These are phyloP conservation scores for Drechslerella stenobrocha DNA, from an alignment of 2,329 filamentous ascomycete genomes.

Conservation along the genomic window DNA sequence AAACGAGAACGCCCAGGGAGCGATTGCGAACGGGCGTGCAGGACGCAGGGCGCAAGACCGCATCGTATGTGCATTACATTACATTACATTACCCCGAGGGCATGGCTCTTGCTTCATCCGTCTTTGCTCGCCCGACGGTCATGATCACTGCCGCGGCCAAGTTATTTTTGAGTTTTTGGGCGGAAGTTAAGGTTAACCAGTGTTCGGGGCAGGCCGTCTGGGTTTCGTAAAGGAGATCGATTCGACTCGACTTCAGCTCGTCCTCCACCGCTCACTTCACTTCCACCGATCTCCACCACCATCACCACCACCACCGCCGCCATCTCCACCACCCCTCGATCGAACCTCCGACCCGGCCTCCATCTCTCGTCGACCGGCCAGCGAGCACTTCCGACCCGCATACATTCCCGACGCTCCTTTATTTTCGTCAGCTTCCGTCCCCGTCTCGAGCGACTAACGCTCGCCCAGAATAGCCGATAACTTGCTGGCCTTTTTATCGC, in stretches of 20 bases:
- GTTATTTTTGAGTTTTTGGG: conserved; percentile 44
- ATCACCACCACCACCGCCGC: neutral
- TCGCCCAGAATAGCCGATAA: conserved; percentile 39
- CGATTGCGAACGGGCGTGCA: neutral
- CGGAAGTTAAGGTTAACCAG: conserved; percentile 41
- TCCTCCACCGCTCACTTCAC: conserved; percentile 3
- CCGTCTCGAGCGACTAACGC: conserved; percentile 9
- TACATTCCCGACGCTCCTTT: conserved; percentile 33
- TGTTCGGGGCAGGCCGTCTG: conserved; percentile 17
- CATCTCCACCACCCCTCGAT: neutral
- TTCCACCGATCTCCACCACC: conserved; percentile 6
- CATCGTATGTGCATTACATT: conserved; percentile 1
- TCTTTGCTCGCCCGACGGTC: neutral
- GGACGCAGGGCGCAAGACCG: conserved; percentile 1
- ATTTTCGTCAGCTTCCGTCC: conserved; percentile 5
- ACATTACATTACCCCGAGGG: neutral
- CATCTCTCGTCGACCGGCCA: neutral
- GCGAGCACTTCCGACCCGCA: conserved; percentile 1
- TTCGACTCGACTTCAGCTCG: neutral
- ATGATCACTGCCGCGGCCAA: neutral
- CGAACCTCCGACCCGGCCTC: neutral
- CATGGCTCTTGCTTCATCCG: conserved; percentile 4
- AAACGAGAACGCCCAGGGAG: too few species aligned
- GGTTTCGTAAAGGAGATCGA: conserved; percentile 35
- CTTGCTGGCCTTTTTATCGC: conserved; percentile 47